Evolutionary conservation across 495 filamentous ascomycete genomes (phyloP), one percentile per base, ranked within the genome.

Genomic region (Schizothecium vesticola): DNA sequence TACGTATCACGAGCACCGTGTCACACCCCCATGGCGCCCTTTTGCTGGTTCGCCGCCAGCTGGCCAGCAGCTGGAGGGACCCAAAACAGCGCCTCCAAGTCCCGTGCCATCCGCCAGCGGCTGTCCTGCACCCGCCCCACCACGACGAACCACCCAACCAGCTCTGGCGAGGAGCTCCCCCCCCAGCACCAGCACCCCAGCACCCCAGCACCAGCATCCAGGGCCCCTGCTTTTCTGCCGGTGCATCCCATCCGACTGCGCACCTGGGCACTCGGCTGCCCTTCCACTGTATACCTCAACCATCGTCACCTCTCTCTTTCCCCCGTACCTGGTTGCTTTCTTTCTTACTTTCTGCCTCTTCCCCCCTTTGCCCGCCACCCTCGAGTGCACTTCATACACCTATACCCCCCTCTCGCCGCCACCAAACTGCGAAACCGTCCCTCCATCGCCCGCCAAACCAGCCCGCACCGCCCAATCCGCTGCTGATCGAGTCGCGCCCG

Each of bases 1-100:
- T 24, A 21, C 57, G 61, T 70, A 74, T 77, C 75, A 77, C 71
- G 68, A 70, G 73, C 61, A 58, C 69, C 36, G 69, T 73, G 73
- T 65, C 69, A 70, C 67, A 64, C 62, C 43, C 43, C 43, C 43
- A 51, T 51, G 16, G 43, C 43, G 43, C 43, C 43, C 43, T 64
- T 64, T 22, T 43, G 29, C 62, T 63, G 11, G 61, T 31, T 31
- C 36, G 56, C 63, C 64, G 64, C 63, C 61, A 61, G 36, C 72
- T 68, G 59, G 9, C 22, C 8, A 25, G 8, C 36, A 59, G 22
- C 66, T 62, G 59, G 4, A 31, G 16, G 51, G 16, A 0, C 60
- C 28, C 10, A 43, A 23, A 56, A 26, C 22, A 21, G 33, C 63
- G 22, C 24, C 66, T 22, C 29, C 31, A 43, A 63, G 56, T 68